Evolutionary conservation across 2,329 filamentous ascomycete genomes (phyloP).

Genomic region (Claviceps capensis): DNA sequence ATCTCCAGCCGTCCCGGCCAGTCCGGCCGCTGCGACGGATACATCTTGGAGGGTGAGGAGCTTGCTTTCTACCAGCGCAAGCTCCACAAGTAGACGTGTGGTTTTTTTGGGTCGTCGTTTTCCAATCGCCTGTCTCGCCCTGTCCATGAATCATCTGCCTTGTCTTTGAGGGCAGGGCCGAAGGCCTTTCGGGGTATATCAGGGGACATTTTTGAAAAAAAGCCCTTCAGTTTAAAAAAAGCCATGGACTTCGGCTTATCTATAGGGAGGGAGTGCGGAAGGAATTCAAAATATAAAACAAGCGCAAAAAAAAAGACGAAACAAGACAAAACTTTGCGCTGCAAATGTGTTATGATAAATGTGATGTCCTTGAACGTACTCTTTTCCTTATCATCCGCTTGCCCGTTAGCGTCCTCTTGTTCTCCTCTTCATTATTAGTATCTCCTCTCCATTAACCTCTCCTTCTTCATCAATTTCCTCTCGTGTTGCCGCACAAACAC

Average conservation of each 20-base stretch:
- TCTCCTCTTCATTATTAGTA: too few species aligned
- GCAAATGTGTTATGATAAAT: too few species aligned
- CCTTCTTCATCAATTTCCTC: too few species aligned
- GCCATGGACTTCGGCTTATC: background rate
- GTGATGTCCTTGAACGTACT: too few species aligned
- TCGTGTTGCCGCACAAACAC: too few species aligned
- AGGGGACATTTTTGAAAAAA: background rate
- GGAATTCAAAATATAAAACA: background rate
- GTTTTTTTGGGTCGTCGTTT: background rate
- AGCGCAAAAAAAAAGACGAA: background rate
- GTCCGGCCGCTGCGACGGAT: conserved; percentile 91
- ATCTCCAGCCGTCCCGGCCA: conserved; percentile 88
- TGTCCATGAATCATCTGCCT: too few species aligned
- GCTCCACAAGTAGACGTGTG: conserved; percentile 84
- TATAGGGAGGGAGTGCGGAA: background rate
- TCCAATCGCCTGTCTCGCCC: background rate
- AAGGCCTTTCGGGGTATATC: too few species aligned
- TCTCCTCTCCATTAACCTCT: too few species aligned
- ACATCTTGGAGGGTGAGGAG: conserved; percentile 98
- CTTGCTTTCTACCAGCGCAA: conserved; percentile 99
- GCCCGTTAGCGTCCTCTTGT: too few species aligned
- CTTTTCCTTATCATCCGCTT: too few species aligned
- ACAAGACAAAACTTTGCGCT: background rate
- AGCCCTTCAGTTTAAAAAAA: background rate
- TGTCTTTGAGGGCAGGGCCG: too few species aligned